phyloP scores from a whole-genome alignment of 352 stramenopile species.

The Phytophthora cactorum region DNA sequence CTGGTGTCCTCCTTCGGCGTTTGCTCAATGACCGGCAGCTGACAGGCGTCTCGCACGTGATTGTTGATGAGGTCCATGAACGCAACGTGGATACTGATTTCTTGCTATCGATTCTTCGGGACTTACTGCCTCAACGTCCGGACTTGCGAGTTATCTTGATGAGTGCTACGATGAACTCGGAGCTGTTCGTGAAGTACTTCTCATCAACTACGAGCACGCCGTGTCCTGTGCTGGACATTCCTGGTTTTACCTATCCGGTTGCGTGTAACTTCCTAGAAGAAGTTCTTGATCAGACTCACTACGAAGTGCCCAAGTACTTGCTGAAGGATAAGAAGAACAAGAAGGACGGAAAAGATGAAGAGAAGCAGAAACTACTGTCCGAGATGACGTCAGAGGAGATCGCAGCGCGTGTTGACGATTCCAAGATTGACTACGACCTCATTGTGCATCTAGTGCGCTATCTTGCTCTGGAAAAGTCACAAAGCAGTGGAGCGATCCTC shows the following conservation, averaged over 20 bases:
- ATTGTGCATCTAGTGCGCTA: constrained; percentile 86
- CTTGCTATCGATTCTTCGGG: constrained; percentile 92
- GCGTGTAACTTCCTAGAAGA: constrained; percentile 83
- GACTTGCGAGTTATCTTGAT: constrained; percentile 95
- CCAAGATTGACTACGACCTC: constrained; percentile 94
- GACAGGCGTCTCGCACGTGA: constrained; percentile 94
- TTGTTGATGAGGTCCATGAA: constrained; percentile 99
- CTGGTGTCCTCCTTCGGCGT: constrained; percentile 94
- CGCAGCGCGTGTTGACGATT: constrained; percentile 87
- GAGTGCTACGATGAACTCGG: constrained; percentile 95
- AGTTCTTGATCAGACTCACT: constrained; percentile 62
- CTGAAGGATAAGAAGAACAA: constrained; percentile 65
- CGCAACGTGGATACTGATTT: constrained; percentile 97
- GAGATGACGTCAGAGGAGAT: constrained; percentile 55
- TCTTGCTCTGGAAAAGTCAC: constrained; percentile 51
- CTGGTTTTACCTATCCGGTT: constrained; percentile 86
- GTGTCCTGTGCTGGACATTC: constrained; percentile 85
- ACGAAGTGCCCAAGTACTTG: constrained; percentile 69
- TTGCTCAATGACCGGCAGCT: constrained; percentile 91
- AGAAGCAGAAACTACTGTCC: constrained; percentile 36
- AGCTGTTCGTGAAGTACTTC: constrained; percentile 91
- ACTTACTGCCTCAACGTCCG: constrained; percentile 71
- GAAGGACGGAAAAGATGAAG: constrained; percentile 28
- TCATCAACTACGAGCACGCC: constrained; percentile 48
- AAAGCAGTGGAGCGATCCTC: constrained; percentile 59